These are phyloP conservation scores for Candida tetrigidarum DNA, from an alignment of 1,139 yeast genomes.

Conservation along the genomic window DNA sequence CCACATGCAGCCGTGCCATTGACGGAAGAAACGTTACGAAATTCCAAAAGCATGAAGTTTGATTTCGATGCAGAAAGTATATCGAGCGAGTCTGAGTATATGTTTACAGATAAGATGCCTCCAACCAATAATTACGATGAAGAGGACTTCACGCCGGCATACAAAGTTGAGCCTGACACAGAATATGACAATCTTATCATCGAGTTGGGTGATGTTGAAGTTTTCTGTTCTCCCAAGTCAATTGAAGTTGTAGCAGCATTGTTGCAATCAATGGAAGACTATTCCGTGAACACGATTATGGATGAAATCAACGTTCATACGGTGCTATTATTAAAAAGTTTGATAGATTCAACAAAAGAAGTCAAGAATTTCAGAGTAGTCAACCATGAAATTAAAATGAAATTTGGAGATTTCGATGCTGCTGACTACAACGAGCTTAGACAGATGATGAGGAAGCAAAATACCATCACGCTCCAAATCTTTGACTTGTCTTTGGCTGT, in stretches of 20 bases:
- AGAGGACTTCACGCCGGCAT: slow-evolving; percentile 48
- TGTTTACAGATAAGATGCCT: slow-evolving; percentile 9
- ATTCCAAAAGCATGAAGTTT: slow-evolving; percentile 9
- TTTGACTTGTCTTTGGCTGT: slow-evolving; percentile 44
- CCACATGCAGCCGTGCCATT: slow-evolving; percentile 72
- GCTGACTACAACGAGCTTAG: slow-evolving; percentile 21
- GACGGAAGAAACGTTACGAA: slow-evolving; percentile 23
- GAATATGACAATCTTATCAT: slow-evolving; percentile 61
- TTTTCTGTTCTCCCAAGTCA: slow-evolving; percentile 42
- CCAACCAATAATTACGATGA: slow-evolving; percentile 45
- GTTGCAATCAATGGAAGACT: slow-evolving; percentile 37
- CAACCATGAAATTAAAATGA: slow-evolving; percentile 50
- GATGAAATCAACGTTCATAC: slow-evolving; percentile 72
- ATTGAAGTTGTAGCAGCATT: slow-evolving; percentile 32
- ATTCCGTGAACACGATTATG: slow-evolving; percentile 51
- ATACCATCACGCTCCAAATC: slow-evolving; percentile 30
- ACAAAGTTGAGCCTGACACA: slow-evolving; percentile 41
- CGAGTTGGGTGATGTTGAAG: slow-evolving; percentile 51
- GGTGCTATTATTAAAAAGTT: slow-evolving; percentile 43
- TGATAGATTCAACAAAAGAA: slow-evolving; percentile 39
- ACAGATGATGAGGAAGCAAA: slow-evolving; percentile 21
- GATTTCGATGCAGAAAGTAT: slow-evolving; percentile 12
- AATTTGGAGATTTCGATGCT: slow-evolving; percentile 43
- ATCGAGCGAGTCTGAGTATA: slow-evolving; percentile 8
- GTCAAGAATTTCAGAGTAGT: slow-evolving; percentile 55